Evolutionary conservation across 805 yeast genomes (phyloP).

Genomic region (Wickerhamiella galacta): DNA sequence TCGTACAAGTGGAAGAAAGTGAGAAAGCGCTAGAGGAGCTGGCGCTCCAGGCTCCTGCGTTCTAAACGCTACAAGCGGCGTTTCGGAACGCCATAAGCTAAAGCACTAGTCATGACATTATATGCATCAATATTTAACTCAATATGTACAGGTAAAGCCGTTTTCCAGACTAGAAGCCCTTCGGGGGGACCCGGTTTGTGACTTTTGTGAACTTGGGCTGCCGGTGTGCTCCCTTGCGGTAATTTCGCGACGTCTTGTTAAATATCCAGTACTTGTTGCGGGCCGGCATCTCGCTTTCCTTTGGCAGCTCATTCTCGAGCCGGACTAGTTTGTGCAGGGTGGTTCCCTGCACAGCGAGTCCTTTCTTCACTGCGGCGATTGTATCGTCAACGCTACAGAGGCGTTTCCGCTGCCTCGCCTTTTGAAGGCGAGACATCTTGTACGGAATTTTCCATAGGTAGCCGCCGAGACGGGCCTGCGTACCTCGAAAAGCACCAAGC

Average conservation of each 20-base stretch:
- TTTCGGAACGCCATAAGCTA: too few relatives aligned
- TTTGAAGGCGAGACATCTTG: conserved; percentile 65
- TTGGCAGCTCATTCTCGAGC: conserved; percentile 41
- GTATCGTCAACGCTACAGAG: conserved; percentile 68
- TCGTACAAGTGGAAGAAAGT: conserved; percentile 70
- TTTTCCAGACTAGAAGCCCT: conserved; percentile 30
- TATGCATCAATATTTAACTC: conserved; percentile 1
- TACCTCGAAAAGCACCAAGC: conserved; percentile 60
- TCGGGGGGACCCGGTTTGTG: conserved; percentile 66
- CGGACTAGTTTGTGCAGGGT: conserved; percentile 22
- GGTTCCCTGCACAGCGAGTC: conserved; percentile 25
- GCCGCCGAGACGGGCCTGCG: conserved; percentile 48
- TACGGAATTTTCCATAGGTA: conserved; percentile 66
- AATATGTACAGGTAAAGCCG: conserved; percentile 1
- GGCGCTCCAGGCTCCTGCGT: neutral
- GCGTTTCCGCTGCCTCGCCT: conserved; percentile 70
- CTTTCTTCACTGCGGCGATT: conserved; percentile 44
- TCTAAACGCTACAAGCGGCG: neutral
- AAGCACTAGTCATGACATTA: neutral
- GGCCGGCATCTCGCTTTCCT: conserved; percentile 63
- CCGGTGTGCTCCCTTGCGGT: conserved; percentile 71
- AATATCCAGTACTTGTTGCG: conserved; percentile 79
- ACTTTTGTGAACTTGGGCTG: conserved; percentile 80
- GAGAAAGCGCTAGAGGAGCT: conserved; percentile 19
- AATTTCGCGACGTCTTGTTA: conserved; percentile 53